Conservation (phyloP, 805 yeast species). For the Metschnikowia noctiluminum region DNA sequence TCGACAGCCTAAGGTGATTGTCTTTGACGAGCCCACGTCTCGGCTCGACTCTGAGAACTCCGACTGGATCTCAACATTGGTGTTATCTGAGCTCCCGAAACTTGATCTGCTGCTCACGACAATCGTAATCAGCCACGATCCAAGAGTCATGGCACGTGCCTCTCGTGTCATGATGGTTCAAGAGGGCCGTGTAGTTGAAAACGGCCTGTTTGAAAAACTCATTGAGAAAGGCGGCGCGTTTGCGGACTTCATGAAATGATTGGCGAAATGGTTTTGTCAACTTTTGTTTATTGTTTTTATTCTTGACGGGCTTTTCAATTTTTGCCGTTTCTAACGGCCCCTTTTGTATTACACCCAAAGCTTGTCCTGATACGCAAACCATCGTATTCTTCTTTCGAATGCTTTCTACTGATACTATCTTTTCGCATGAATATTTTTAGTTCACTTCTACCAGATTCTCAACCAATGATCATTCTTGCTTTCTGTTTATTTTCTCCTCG, state of each 20-base stretch:
- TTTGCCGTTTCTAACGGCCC: background rate
- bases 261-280: no score
- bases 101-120: slow-evolving; percentile 33
- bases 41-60: slow-evolving; percentile 72
- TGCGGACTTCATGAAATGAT: slow-evolving; percentile 8
- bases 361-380: no score
- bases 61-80: slow-evolving; percentile 44
- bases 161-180: slow-evolving; percentile 48
- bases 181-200: slow-evolving; percentile 47
- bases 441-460: no score
- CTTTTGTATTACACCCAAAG: no score
- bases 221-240: slow-evolving; percentile 24
- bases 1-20: slow-evolving; percentile 57
- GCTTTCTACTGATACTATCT: no score
- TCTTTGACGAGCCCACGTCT: slow-evolving; percentile 89
- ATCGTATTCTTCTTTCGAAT: no score
- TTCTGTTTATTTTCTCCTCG: no score
- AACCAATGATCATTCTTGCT: no score
- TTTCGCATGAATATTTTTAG: no score
- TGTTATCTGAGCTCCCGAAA: slow-evolving; percentile 28
- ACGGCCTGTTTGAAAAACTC: slow-evolving; percentile 37
- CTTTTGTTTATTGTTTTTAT: background rate
- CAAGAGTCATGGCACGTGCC: slow-evolving; percentile 59
- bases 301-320: background rate
- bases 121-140: slow-evolving; percentile 71